Evolutionary conservation across 208 protist genomes (phyloP).

Genomic region (Crithidia expoeki): DNA sequence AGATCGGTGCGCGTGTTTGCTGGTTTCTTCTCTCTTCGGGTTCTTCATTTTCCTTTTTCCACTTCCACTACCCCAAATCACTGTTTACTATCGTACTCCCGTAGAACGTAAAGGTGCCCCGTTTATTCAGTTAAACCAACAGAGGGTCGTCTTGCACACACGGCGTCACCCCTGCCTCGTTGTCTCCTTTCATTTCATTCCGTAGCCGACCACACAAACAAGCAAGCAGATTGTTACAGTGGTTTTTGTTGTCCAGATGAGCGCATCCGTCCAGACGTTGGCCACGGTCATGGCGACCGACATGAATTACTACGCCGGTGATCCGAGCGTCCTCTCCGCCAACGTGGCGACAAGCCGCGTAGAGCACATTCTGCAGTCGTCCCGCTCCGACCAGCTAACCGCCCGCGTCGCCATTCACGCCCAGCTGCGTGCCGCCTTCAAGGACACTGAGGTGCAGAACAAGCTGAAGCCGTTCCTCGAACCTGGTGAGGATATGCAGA

Average conservation of each 20-base stretch:
- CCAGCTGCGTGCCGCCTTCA: constrained; percentile 78
- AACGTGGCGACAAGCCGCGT: constrained; percentile 54
- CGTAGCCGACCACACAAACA: neutral
- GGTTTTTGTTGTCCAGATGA: constrained; percentile 35
- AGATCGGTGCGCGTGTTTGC: neutral
- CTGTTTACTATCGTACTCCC: constrained; percentile 17
- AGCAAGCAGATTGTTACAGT: neutral
- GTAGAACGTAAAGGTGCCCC: constrained; percentile 5
- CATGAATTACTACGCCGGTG: constrained; percentile 81
- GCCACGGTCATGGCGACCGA: constrained; percentile 68
- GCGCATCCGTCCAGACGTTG: constrained; percentile 58
- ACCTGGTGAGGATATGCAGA: constrained; percentile 52
- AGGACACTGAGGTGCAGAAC: constrained; percentile 53
- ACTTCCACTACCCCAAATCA: constrained; percentile 6
- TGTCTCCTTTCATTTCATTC: neutral
- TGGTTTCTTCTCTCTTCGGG: neutral
- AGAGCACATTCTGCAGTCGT: constrained; percentile 49
- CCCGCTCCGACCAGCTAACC: constrained; percentile 66
- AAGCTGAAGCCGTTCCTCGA: constrained; percentile 61
- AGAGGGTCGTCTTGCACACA: neutral
- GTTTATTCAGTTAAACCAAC: neutral
- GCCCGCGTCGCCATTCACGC: constrained; percentile 78
- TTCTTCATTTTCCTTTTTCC: constrained; percentile 10
- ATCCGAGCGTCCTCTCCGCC: constrained; percentile 56
- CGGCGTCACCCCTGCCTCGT: constrained; percentile 7